Evolutionary conservation across 129 eudicot genomes (phyloP), one percentile per base, ranked within the genome.

Genomic region (Arctium lappa): DNA sequence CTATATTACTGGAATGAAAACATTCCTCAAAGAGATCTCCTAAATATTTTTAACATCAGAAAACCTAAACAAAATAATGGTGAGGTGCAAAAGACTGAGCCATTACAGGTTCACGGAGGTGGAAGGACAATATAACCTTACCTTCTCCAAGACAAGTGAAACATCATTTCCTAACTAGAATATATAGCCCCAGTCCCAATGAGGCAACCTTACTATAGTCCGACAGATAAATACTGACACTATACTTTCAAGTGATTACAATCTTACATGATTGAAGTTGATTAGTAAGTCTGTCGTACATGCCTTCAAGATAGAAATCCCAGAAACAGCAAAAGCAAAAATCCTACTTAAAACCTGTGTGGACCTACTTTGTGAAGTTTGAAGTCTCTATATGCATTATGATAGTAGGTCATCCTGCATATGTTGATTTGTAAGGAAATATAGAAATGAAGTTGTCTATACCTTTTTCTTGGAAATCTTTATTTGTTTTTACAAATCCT

Each of bases 251-350:
- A 16, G 31, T n/a, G 4, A 38, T n/a, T 73, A n/a, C 33, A 73
- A 73, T 16, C n/a, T 16, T 39, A 38, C 53, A 73, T 63, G 70
- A 18, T 39, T 73, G 56, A 76, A 56, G 80, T 53, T n/a, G 72
- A 36, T 60, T 77, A 9, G 70, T 60, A 63, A 76, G 68, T 76
- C 33, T 27, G 31, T 53, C 37, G 34, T 34, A 77, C 81, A 62
- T 77, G 71, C 81, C 36, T 34, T 62, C 70, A 76, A 32, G 42
- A 50, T 75, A 76, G 13, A 16, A 66, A 77, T 29, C 79, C 48
- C 73, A 34, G 37, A 30, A 33, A 48, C 70, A 11, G 50, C 38
- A 46, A 77, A 37, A 56, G 32, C 11, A 13, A 34, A 56, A 9
- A 5, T 11, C 38, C 38, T 63, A 6, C 38, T 63, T 63, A 27